phyloP scores from a whole-genome alignment of 768 basidiomycete species.

The Clitopilus passeckerianus region DNA sequence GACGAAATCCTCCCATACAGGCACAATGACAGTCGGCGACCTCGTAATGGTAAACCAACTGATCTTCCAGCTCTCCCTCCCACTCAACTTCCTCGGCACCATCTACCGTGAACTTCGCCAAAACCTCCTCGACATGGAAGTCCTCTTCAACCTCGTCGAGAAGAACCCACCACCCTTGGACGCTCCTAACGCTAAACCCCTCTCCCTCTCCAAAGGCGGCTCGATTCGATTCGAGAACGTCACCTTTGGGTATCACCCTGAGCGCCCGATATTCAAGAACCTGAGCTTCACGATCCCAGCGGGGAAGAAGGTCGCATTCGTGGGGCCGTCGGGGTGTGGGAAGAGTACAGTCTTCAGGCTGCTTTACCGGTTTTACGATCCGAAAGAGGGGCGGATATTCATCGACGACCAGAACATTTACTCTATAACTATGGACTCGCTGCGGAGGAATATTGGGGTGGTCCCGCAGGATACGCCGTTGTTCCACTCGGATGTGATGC shows the following conservation, averaged over 20 bases:
- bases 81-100: conserved; percentile 94
- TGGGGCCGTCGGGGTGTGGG: conserved; percentile 95
- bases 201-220: background rate
- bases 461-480: conserved; percentile 98
- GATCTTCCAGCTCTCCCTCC: conserved; percentile 94
- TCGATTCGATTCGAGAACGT: conserved; percentile 95
- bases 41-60: conserved; percentile 99
- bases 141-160: conserved; percentile 84
- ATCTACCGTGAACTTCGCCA: conserved; percentile 97
- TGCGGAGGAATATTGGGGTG: conserved; percentile 79
- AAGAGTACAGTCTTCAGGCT: conserved; percentile 97
- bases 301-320: conserved; percentile 95
- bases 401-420: conserved; percentile 87
- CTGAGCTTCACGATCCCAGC: conserved; percentile 90
- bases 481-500: conserved; percentile 93
- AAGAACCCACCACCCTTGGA: conserved; percentile 72
- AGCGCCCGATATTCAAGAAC: conserved; percentile 85
- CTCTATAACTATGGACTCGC: conserved; percentile 61
- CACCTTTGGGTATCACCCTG: conserved; percentile 86
- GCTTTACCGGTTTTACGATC: conserved; percentile 92
- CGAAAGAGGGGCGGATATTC: conserved; percentile 71
- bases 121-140: conserved; percentile 96
- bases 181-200: background rate
- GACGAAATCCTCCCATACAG: conserved; percentile 29
- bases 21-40: conserved; percentile 97